Base-by-base conservation (phyloP, 2,329 filamentous ascomycete genomes). In the Diatrype stigma region DNA sequence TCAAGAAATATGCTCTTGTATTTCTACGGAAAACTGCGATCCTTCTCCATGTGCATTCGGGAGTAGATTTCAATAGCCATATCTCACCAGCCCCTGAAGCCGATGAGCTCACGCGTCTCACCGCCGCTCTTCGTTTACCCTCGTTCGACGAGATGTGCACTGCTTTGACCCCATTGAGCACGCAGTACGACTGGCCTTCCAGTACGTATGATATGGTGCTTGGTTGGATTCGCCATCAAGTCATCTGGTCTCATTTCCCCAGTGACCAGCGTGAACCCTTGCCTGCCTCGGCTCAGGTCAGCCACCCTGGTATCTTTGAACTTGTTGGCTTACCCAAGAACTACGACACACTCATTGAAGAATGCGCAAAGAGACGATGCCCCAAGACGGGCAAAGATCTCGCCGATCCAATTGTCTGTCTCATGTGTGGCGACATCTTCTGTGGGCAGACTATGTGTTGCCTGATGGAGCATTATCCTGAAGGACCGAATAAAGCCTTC, bases 341-440 rank as follows among this genome's bases (percentile, higher is more conserved):
- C 62, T 99, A 91, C 67, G 94, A 97, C 67, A 87, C 85, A 2
- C 77, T 99, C 35, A 96, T 96, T 52, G 93, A 96, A 64, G 92
- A 96, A 70, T 90, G 90, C 23, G 93, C 94, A 59, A 85, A 85
- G 56, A 78, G 87, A 48, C 85, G 81, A 46, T 99, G 94, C 64
- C 91, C 91, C 0, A 95, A 86, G 2, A 96, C 90, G 1, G 91
- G 91, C 57, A 95, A 94, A 67, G 93, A 96, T 60, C 74, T 99
- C 47, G 87, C 86, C 2, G 95, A 99, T 68, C 91, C 94, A 0
- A 89, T 88, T 57, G 82, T 99, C 35, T 99, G 94, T 65, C 79
- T 99, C 37, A 90, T 96, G 73, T 99, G 94, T 65, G 93, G 94
- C 32, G 91, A 92, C n/a, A 90, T 99, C 38, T 93, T 96, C 70